Evolutionary conservation across 345 rosid genomes (phyloP).

Genomic region (Adansonia digitata): DNA sequence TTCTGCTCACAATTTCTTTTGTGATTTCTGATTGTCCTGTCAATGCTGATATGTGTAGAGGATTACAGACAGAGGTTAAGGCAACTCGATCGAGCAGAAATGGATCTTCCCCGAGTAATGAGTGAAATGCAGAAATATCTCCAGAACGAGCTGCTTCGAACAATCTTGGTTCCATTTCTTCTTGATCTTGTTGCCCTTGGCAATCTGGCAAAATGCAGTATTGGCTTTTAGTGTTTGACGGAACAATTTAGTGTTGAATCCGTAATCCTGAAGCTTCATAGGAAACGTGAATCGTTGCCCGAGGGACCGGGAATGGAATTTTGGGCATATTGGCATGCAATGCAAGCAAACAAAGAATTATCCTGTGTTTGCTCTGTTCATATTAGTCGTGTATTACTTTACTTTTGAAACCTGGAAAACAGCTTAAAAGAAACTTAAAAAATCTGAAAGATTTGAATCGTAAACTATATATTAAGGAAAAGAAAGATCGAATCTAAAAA

Average conservation of each 20-base stretch:
- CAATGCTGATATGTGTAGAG: slow-evolving; percentile 28
- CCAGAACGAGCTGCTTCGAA: slow-evolving; percentile 15
- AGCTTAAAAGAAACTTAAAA: not conserved
- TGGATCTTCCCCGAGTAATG: slow-evolving; percentile 6
- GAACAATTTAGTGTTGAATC: not conserved
- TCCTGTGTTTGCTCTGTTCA: not conserved
- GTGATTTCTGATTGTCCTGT: slow-evolving; percentile 28
- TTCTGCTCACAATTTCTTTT: slow-evolving; percentile 21
- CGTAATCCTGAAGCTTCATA: not conserved
- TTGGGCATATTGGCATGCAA: not conserved
- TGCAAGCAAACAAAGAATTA: not conserved
- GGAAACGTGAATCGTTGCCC: not conserved
- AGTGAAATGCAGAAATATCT: not conserved
- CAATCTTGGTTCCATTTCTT: slow-evolving; percentile 21
- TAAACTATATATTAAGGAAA: not conserved
- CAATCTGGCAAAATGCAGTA: not conserved
- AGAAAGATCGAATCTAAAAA: not conserved
- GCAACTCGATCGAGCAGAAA: slow-evolving; percentile 1
- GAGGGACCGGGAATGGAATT: not conserved
- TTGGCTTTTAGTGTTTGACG: not conserved
- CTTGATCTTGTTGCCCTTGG: slow-evolving; percentile 3
- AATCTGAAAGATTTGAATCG: not conserved
- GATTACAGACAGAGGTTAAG: slow-evolving; percentile 11
- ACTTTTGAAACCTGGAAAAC: not conserved
- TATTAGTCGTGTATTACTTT: not conserved